Evolutionary conservation across 2,329 filamentous ascomycete species (phyloP), one percentile per base, ranked within the genome.

Genomic region (Madurella fahalii): DNA sequence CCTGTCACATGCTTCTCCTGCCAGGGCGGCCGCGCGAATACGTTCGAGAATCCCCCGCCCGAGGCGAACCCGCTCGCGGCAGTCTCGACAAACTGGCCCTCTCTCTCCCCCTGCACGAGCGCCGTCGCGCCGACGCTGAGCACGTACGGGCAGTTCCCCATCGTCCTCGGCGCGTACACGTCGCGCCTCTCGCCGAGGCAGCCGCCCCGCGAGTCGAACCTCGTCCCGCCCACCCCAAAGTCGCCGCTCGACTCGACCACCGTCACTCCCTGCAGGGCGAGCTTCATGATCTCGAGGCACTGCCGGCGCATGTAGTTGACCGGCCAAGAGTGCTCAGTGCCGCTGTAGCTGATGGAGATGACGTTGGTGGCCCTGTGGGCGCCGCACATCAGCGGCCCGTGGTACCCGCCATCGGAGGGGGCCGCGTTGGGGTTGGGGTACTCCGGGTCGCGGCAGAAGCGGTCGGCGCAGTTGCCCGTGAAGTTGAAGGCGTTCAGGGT

Each of bases 271-370:
- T 75, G 74, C 9, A 78, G 69, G 5, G 72, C 76, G 0, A 82
- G 73, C 64, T 82, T 81, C 62, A 81, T 69, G 60, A 79, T 77
- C 65, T 78, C 74, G 51, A 71, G 68, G 65, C 77, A 79, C 63
- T 77, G 75, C 11, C 74, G 71, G 58, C 77, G 70, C 60, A 81
- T 77, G 67, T 85, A 85, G 58, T 68, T 70, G 5, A 73, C 67
- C 0, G 81, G 80, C 17, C 83, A 70, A 18, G 77, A 77, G 5
- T 69, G 67, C 66, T 85, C 81, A 42, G 76, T 72, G 41, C 76
- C 76, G 45, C 79, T 79, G 63, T 83, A 83, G 3, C 76, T 80
- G 59, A 84, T 78, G 39, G 74, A 76, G 56, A 82, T 74, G 7
- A 83, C 80, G 58, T 82, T 80, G 9, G 80, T 79, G 2, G 79